Base-by-base conservation (phyloP, 148 eudicot species). In the Limonium bicolor region DNA sequence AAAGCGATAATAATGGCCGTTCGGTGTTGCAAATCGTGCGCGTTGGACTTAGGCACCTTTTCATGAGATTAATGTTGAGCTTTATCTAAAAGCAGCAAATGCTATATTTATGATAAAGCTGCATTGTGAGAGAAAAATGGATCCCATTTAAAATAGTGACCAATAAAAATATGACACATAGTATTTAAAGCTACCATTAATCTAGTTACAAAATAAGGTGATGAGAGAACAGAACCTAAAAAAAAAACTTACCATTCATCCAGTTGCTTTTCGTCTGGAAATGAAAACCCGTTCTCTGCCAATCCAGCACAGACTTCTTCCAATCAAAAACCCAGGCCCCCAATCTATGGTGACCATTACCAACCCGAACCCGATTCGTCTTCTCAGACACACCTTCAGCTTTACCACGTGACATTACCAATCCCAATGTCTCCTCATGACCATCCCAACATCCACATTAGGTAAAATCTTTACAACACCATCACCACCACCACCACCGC, bases 201-300 rank as follows among this genome's bases (percentile, higher is more conserved):
- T 8, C 13, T n/a, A 41, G n/a, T 27, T 27, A 40, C 22, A 14
- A 7, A 20, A 2, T 9, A 35, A n/a, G 0, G 4, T 29, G 16
- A n/a, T 35, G 14, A 35, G 10, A 39, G 35, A 36, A 0, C 13
- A 11, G 4, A n/a, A n/a, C n/a, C n/a, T n/a, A 19, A 19, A 25
- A 25, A 22, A 27, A 20, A 12, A 0, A 19, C 3, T 12, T 67
- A 83, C 94, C 94, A 28, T 83, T 83, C 81, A 83, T 79, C 88
- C 88, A 83, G 35, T 83, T 83, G 33, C 66, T 52, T 5, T 58
- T 27, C 2, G 94, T 87, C 27, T 83, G 94, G 51, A 79, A 80
- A 47, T 84, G 94, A 41, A 62, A 84, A 15, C 70, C 46, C 19
- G 81, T 76, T 30, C 78, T 68, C 36, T 84, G 94, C 94, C 93